phyloP scores from a whole-genome alignment of 176 grass and related monocot genomes.

The Triticum turgidum region DNA sequence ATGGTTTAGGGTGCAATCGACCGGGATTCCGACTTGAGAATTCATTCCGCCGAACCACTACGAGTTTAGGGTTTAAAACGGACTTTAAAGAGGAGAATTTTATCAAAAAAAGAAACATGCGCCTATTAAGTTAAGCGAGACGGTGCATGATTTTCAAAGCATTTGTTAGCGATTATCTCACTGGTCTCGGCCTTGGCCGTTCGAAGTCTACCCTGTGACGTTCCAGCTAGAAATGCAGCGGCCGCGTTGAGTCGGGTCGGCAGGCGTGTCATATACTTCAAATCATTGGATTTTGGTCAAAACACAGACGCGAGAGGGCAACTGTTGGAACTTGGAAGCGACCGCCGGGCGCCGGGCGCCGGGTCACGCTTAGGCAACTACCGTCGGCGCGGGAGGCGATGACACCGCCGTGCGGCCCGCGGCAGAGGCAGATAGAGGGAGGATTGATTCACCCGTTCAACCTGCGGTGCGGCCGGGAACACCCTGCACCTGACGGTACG shows the following conservation, averaged over 20 bases:
- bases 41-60: too few species aligned
- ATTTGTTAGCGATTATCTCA: too few species aligned
- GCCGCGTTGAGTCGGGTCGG: not conserved
- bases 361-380: not conserved
- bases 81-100: too few species aligned
- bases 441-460: not conserved
- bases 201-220: too few species aligned
- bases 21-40: too few species aligned
- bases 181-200: too few species aligned
- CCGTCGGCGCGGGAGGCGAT: not conserved
- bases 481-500: not conserved
- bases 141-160: too few species aligned
- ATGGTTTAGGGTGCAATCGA: too few species aligned
- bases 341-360: not conserved
- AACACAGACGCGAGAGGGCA: not conserved
- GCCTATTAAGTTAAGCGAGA: too few species aligned
- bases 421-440: not conserved
- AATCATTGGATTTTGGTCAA: not conserved
- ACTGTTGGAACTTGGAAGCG: not conserved
- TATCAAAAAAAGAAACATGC: too few species aligned
- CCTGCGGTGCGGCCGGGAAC: not conserved
- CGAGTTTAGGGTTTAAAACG: too few species aligned
- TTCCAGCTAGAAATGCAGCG: not conserved
- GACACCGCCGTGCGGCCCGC: not conserved
- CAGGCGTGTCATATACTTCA: not conserved